Percentiles rank a stretch among this genome's conserved stretches.
Conservation (phyloP, 441 rosid genomes). For the Adansonia madagascariensis region DNA sequence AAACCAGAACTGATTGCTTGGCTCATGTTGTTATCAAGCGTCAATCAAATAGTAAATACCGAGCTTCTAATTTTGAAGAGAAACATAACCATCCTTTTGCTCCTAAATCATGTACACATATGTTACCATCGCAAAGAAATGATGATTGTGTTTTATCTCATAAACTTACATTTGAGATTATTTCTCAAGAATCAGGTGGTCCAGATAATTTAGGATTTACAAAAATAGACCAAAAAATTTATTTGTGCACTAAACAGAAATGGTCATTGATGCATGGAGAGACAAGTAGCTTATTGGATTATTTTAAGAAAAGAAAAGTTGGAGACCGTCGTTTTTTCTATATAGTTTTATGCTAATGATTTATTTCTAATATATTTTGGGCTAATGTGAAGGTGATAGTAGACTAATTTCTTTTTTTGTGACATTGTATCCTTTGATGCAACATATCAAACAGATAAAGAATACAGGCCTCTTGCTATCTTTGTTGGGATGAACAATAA, state of each 20-base stretch:
- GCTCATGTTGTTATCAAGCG: no score
- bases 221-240: no score
- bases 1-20: no score
- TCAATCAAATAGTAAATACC: neutral
- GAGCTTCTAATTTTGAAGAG: neutral
- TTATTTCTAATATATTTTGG: neutral
- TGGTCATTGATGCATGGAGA: neutral
- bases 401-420: neutral
- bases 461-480: neutral
- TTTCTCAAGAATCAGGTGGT: neutral
- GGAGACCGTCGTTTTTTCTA: no score
- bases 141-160: neutral
- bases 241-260: no score
- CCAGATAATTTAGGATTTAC: no score
- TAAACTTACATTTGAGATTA: neutral
- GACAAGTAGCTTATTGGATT: neutral
- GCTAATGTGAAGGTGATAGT: neutral
- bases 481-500: neutral
- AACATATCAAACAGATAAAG: no score
- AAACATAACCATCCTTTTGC: neutral
- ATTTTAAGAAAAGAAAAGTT: conserved; percentile 7
- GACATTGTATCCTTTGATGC: neutral
- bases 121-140: neutral
- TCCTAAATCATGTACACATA: no score
- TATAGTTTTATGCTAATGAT: neutral